Evolutionary conservation across 176 grass and related monocot genomes (phyloP), one percentile per base, ranked within the genome.

Genomic region (Bolboschoenus planiculmis): DNA sequence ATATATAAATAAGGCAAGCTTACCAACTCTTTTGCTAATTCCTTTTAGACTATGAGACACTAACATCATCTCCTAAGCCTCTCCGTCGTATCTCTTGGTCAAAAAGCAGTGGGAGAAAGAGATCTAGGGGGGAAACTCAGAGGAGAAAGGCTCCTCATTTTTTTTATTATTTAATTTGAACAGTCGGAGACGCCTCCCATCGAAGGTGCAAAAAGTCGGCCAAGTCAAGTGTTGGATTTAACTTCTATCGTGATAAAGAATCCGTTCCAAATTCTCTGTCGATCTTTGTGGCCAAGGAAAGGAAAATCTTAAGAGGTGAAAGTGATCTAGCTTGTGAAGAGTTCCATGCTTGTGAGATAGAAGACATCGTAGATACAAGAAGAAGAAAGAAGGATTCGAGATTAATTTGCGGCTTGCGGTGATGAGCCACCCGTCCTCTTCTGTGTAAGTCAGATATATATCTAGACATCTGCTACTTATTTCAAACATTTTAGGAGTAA

Each of bases 1-100:
- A 76, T 76, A 68, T 76, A 76, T 76, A 51, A 76, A 76, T 76
- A 76, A 76, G 72, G 72, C 72, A 76, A 76, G 72, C 14, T 76
- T 76, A 76, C 72, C 72, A 76, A 76, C 72, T 76, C 72, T 76
- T 76, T 27, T 76, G 46, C 72, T 51, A 76, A 76, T 76, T 51
- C 27, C 26, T 76, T 21, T 76, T 76, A 76, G 26, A 76, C 42
- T 76, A 76, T 51, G 48, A 51, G 72, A 15, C 26, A 51, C 43
- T 76, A 76, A 76, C 72, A 47, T 47, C 23, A 73, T 75, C 42
- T 75, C 44, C 33, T 76, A 76, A 76, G 44, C 21, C 71, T 76
- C 7, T 76, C 33, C 30, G 18, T 76, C 16, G 18, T 48, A 76
- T 76, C 72, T 76, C 44, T 51, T 76, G 72, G 72, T 76, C 72